Evolutionary conservation across 208 protist genomes (phyloP).

Genomic region (Crithidia acanthocephali): DNA sequence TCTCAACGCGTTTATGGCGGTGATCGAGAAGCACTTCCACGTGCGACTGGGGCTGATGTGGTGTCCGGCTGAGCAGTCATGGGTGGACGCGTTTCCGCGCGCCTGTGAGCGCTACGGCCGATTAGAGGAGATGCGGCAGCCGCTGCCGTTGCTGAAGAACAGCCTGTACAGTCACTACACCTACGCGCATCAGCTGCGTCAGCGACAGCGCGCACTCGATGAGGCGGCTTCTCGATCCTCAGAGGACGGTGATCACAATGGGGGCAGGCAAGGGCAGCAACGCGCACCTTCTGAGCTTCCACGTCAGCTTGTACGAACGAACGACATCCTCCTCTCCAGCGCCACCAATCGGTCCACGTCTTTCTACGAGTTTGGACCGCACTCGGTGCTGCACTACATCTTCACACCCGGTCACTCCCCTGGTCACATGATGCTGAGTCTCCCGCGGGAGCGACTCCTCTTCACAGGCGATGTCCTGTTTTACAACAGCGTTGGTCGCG

Average conservation of each 20-base stretch:
- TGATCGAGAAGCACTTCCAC: constrained; percentile 58
- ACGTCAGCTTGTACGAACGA: constrained; percentile 51
- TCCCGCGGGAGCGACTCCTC: constrained; percentile 82
- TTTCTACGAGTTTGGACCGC: constrained; percentile 82
- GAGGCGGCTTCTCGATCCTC: constrained; percentile 8
- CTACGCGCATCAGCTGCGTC: constrained; percentile 48
- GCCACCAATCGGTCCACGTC: constrained; percentile 82
- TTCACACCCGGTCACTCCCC: constrained; percentile 90
- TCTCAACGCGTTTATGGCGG: constrained; percentile 71
- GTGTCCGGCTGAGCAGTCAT: constrained; percentile 77
- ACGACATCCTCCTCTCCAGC: constrained; percentile 77
- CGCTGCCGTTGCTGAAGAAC: constrained; percentile 70
- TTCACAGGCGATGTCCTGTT: constrained; percentile 90
- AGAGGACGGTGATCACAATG: constrained; percentile 1
- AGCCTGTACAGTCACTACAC: constrained; percentile 70
- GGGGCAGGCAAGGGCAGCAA: not conserved
- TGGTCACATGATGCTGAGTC: constrained; percentile 90
- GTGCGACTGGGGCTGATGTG: constrained; percentile 72
- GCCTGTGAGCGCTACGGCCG: constrained; percentile 82
- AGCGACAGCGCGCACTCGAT: constrained; percentile 37
- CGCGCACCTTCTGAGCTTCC: constrained; percentile 11
- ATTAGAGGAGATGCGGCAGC: constrained; percentile 61
- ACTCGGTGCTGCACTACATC: constrained; percentile 82
- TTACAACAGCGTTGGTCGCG: constrained; percentile 84
- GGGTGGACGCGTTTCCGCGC: constrained; percentile 80